Percentiles rank a stretch among this genome's conserved stretches.
Evolutionary conservation across 495 filamentous ascomycete genomes (phyloP).

Genomic region (Hypoxylon cercidicola): DNA sequence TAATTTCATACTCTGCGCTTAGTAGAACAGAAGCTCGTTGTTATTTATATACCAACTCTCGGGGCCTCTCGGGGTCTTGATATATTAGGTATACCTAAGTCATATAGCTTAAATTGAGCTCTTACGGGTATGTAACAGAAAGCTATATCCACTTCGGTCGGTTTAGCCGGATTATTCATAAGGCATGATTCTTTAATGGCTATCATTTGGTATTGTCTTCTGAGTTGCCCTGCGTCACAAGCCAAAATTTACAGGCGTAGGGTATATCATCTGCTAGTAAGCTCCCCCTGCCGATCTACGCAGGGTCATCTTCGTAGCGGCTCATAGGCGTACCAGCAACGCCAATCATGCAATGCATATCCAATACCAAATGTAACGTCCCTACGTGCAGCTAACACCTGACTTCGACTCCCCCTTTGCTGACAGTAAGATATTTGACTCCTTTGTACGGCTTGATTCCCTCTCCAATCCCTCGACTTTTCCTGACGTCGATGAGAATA

Average conservation of each 20-base stretch:
- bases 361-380: conserved; percentile 32
- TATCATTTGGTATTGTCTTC: too few relatives aligned
- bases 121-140: too few relatives aligned
- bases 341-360: conserved; percentile 39
- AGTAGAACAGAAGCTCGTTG: too few relatives aligned
- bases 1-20: too few relatives aligned
- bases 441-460: conserved; percentile 96
- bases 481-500: conserved; percentile 83
- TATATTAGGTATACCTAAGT: too few relatives aligned
- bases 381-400: conserved; percentile 61
- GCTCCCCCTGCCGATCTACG: conserved; percentile 21
- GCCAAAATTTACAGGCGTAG: background rate
- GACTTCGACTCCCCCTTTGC: conserved; percentile 84
- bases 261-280: conserved; percentile 10
- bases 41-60: too few relatives aligned
- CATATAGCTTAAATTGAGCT: too few relatives aligned
- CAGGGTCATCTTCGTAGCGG: conserved; percentile 10
- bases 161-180: too few relatives aligned
- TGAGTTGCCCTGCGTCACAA: background rate
- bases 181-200: too few relatives aligned
- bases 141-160: too few relatives aligned
- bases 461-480: conserved; percentile 86
- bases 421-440: conserved; percentile 95
- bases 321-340: conserved; percentile 22
- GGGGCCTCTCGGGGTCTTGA: too few relatives aligned